Conservation (phyloP, 805 yeast species). For the Saturnispora silvae region DNA sequence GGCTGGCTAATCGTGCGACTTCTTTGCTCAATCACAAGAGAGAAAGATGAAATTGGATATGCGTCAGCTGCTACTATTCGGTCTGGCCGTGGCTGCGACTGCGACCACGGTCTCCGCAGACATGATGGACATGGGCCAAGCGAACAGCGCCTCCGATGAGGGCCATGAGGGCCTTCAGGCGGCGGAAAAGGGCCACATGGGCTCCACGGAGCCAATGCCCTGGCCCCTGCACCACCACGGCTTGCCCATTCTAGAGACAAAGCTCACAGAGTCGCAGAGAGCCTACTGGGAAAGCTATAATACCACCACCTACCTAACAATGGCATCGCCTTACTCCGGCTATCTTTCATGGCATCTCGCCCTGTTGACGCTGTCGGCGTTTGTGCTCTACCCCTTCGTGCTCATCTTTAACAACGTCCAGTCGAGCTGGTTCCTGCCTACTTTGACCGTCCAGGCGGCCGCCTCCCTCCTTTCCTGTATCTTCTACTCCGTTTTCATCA, state of each 20-base stretch:
- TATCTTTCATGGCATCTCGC: slow-evolving; percentile 47
- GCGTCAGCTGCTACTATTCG: no score
- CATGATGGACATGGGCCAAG: no score
- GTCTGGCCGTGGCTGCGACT: no score
- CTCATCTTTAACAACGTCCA: slow-evolving; percentile 53
- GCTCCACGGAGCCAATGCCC: no score
- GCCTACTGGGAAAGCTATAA: slow-evolving; percentile 71
- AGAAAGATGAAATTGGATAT: no score
- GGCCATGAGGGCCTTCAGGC: no score
- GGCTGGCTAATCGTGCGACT: no score
- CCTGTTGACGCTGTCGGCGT: slow-evolving; percentile 33
- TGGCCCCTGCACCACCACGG: slow-evolving; percentile 54
- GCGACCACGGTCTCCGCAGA: no score
- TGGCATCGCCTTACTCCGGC: slow-evolving; percentile 37
- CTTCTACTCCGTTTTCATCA: slow-evolving; percentile 45
- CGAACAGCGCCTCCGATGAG: no score
- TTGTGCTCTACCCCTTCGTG: slow-evolving; percentile 56
- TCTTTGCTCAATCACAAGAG: no score
- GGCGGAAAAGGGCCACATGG: no score
- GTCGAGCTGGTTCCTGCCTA: slow-evolving; percentile 49
- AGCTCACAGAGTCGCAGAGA: slow-evolving; percentile 61
- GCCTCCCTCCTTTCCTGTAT: slow-evolving; percentile 41
- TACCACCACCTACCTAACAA: slow-evolving; percentile 62
- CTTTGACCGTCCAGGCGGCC: slow-evolving; percentile 40
- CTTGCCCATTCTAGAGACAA: slow-evolving; percentile 57